Base-by-base conservation (phyloP, 208 protist species). In the Wallacemonas collosoma region DNA sequence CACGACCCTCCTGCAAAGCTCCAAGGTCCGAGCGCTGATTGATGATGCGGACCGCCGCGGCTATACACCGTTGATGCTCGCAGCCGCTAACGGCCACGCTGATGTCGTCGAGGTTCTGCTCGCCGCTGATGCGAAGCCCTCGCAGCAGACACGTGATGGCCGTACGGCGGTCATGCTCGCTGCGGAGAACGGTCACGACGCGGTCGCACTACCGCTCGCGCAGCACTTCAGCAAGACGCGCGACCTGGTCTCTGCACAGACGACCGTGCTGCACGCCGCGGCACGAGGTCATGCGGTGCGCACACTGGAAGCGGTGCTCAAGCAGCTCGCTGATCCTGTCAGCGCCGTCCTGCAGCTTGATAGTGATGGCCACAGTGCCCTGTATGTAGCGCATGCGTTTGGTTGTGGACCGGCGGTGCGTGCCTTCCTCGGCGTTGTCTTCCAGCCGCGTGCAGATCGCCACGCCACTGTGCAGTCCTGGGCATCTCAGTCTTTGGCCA, bases 131-230 rank as follows among this genome's bases (percentile, higher is more conserved):
- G 86, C 88, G 36, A 81, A 90, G 73, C 48, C 80, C 6, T 79
- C 77, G 11, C 41, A 76, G 11, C 45, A 48, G 38, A 82, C 93
- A 73, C 41, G 55, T n/a, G 55, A 45, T 58, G 90, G 86, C 36
- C 73, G 80, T 43, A 97, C 88, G 9, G 92, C 92, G 26, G 82
- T 83, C 12, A 92, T 93, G 85, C 73, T 84, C 35, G 89, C 92
- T 6, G 86, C 85, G 1, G 66, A 77, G 11, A 38, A 55, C 36
- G 90, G 90, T 6, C 84, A 93, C 77, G 87, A 94, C 67, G 55
- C 84, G 36, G 68, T 97, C 3, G 92, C 90, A 15, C 36, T 77
- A 26, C 78, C 85, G 11, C 57, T 95, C 41, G 83, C 79, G 44
- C 80, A 87, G 57, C 68, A 90, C 80, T 95, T 91, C 60, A 78